Base-by-base conservation (phyloP, 176 grass and related monocot species). In the Panicum miliaceum region DNA sequence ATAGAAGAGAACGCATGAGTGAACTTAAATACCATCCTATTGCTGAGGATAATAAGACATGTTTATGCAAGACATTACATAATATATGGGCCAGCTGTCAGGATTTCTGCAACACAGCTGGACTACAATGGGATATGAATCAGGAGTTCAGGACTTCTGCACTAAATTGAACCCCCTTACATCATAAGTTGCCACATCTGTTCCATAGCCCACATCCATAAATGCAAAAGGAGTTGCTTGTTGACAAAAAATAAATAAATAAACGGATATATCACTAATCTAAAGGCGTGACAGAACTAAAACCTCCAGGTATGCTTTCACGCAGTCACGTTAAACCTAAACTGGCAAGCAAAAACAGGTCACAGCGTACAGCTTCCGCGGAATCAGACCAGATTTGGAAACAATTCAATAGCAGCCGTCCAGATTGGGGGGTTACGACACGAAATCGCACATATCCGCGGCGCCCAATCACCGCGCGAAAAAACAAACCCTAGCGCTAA, bases 401-500 rank as follows among this genome's bases (percentile, higher is more conserved):
- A 66, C 48, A 73, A 79, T 65, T 69, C 29, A 60, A 53, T n/a
- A 75, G 51, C 1, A 53, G 62, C 42, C 5, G 74, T 36, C 58
- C 66, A 73, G 77, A 15, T 18, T 3, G 18, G 11, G 65, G 32
- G 32, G 71, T 76, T 27, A 71, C 71, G 41, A 6, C n/a, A 71
- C 40, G 11, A 6, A 19, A 9, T 38, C 20, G 14, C 41, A 36
- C 58, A 57, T 35, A 40, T 40, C 36, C 27, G 37, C 75, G 36
- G 23, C 54, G 45, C 14, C 12, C 7, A 82, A 69, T 76, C 18
- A 37, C 60, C 40, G 18, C n/a, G 38, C 61, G 8, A 18, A 50
- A 36, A 71, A 36, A 36, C 27, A 75, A 77, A 86, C 77, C 86
- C 69, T 84, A 84, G 36, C 73, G 12, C 46, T 22, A 38, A 78